These are phyloP conservation scores for Sideroxylon spinosum DNA, from an alignment of 179 eudicot genomes.

Conservation along the genomic window DNA sequence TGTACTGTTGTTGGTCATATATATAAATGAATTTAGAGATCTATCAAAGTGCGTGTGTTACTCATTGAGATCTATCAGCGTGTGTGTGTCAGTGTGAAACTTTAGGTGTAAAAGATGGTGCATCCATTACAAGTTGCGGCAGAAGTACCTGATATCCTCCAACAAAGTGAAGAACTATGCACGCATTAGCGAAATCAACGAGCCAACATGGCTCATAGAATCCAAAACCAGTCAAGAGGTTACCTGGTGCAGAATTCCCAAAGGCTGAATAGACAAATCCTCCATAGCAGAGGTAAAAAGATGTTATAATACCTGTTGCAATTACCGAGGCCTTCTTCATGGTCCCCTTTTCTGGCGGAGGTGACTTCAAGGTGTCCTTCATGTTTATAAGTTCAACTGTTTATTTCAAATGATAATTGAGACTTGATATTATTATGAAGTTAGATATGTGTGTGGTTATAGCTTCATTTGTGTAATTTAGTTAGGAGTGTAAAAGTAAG, in stretches of 20 bases:
- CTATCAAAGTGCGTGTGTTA: no score
- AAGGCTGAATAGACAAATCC: constrained; percentile 6
- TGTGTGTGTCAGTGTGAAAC: no score
- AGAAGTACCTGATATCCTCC: constrained; percentile 6
- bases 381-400: background rate
- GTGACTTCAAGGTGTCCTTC: constrained; percentile 12
- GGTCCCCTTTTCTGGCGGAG: constrained; percentile 5
- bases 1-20: no score
- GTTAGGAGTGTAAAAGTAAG: no score
- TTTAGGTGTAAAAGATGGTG: no score
- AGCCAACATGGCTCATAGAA: background rate
- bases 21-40: no score
- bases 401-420: background rate
- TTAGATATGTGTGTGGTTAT: no score
- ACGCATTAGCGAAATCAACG: background rate
- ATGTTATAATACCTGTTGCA: background rate
- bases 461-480: no score
- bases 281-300: background rate
- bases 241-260: background rate
- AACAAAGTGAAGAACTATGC: background rate
- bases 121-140: no score
- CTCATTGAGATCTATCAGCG: no score
- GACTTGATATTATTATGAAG: no score
- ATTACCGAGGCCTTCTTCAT: constrained; percentile 6
- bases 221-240: background rate